Evolutionary conservation across 345 rosid species (phyloP).

Genomic region (Lepidium aucheri): DNA sequence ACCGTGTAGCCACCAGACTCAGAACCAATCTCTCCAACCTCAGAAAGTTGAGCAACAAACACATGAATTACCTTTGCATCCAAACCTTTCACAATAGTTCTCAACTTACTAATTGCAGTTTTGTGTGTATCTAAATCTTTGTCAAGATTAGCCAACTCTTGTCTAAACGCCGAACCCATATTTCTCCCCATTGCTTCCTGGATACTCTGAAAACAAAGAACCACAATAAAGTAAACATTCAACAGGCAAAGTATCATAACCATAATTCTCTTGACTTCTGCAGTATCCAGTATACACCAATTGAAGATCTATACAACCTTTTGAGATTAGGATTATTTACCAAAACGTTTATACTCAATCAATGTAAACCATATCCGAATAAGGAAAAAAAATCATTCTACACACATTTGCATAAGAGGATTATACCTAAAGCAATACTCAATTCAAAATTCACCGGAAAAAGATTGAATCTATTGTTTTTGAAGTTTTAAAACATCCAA

Average conservation of each 20-base stretch:
- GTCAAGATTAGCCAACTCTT: constrained; percentile 77
- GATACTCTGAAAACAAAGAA: neutral
- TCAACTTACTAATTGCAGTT: constrained; percentile 78
- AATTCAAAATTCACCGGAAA: neutral
- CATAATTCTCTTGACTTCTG: neutral
- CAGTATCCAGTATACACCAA: neutral
- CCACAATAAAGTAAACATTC: constrained; percentile 9
- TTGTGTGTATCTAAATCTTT: constrained; percentile 69
- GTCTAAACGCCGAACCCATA: constrained; percentile 58
- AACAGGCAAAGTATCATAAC: neutral
- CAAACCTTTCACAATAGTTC: constrained; percentile 71
- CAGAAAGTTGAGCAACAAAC: constrained; percentile 84
- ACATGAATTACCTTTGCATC: constrained; percentile 75
- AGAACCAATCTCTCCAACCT: constrained; percentile 79
- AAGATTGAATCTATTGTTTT: too few species aligned
- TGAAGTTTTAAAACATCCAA: too few species aligned
- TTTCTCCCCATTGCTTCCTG: constrained; percentile 55
- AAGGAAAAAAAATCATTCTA: constrained; percentile 14
- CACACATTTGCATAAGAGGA: neutral
- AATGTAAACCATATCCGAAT: neutral
- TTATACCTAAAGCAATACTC: neutral
- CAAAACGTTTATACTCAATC: neutral
- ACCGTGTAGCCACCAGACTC: constrained; percentile 81
- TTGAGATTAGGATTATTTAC: neutral
- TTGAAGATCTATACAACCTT: neutral